These are phyloP conservation scores for Coemansia sp. DNA, from an alignment of 192 early-diverging fungal genomes.

Conservation along the genomic window DNA sequence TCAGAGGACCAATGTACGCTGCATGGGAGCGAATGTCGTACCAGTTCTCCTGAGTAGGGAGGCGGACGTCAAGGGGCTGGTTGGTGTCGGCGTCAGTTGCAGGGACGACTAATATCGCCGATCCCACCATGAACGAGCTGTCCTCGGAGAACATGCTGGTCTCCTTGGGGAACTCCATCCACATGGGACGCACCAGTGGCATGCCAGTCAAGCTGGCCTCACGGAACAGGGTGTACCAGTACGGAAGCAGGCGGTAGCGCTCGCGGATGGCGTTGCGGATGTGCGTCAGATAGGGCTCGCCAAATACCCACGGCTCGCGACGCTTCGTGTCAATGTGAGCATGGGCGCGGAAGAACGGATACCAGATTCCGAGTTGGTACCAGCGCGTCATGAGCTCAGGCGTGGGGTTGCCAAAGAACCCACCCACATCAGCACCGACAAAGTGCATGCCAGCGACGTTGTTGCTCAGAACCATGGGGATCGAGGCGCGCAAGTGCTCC, in stretches of 20 bases:
- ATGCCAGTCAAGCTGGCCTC: conserved; percentile 73
- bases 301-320: conserved; percentile 95
- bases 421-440: conserved; percentile 93
- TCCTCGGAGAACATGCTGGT: conserved; percentile 78
- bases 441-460: conserved; percentile 89
- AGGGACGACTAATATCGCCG: conserved; percentile 73
- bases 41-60: conserved; percentile 73
- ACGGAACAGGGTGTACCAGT: conserved; percentile 90
- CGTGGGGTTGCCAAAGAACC: conserved; percentile 97
- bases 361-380: conserved; percentile 95
- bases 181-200: conserved; percentile 90
- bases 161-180: conserved; percentile 84
- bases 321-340: conserved; percentile 98
- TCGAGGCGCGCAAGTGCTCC: conserved; percentile 79
- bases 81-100: conserved; percentile 57
- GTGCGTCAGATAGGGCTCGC: conserved; percentile 76
- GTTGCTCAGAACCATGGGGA: conserved; percentile 90
- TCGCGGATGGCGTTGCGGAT: conserved; percentile 80
- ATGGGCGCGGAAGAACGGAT: conserved; percentile 98
- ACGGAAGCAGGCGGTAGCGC: conserved; percentile 89
- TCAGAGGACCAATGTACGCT: conserved; percentile 33
- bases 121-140: conserved; percentile 90
- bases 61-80: conserved; percentile 63
- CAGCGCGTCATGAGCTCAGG: conserved; percentile 90
- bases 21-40: conserved; percentile 58